Conservation (phyloP, 108 stramenopile species). For the Nitzschia putrida region DNA sequence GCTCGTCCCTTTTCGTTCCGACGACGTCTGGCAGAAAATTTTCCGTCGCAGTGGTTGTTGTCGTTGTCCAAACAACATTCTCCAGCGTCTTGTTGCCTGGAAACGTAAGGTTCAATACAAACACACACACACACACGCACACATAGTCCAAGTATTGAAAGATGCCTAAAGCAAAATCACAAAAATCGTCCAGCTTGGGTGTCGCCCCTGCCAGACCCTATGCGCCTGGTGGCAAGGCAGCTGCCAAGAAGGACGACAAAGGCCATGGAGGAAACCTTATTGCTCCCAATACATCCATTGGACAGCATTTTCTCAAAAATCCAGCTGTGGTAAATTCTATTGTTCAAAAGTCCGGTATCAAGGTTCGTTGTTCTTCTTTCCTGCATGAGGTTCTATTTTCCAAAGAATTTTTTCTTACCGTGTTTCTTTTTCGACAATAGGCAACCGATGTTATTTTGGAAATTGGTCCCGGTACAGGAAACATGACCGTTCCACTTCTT, state of each 20-base stretch:
- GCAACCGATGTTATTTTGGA: conserved; percentile 49
- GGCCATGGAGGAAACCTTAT: conserved; percentile 60
- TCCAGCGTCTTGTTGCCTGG: too few relatives aligned
- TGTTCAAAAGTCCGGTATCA: conserved; percentile 88
- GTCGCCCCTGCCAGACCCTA: conserved; percentile 6
- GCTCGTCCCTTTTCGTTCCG: too few relatives aligned
- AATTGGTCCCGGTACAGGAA: conserved; percentile 90
- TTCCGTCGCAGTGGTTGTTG: too few relatives aligned
- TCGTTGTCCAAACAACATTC: too few relatives aligned
- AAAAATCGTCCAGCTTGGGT: neutral
- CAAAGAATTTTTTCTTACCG: neutral
- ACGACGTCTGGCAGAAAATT: too few relatives aligned
- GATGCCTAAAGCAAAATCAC: neutral
- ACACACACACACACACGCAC: too few relatives aligned
- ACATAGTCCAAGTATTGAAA: too few relatives aligned
- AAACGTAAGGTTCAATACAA: too few relatives aligned
- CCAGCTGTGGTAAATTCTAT: conserved; percentile 98
- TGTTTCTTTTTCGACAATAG: neutral
- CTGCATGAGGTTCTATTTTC: conserved; percentile 52
- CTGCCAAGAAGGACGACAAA: neutral
- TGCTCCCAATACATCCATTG: conserved; percentile 89
- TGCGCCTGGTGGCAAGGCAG: neutral
- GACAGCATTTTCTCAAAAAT: conserved; percentile 99
- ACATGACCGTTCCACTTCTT: conserved; percentile 96
- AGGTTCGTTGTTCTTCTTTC: conserved; percentile 45